Percentiles rank a stretch among this genome's conserved stretches.
Evolutionary conservation across 306 rosid species (phyloP).

Genomic region (Inga laurina): DNA sequence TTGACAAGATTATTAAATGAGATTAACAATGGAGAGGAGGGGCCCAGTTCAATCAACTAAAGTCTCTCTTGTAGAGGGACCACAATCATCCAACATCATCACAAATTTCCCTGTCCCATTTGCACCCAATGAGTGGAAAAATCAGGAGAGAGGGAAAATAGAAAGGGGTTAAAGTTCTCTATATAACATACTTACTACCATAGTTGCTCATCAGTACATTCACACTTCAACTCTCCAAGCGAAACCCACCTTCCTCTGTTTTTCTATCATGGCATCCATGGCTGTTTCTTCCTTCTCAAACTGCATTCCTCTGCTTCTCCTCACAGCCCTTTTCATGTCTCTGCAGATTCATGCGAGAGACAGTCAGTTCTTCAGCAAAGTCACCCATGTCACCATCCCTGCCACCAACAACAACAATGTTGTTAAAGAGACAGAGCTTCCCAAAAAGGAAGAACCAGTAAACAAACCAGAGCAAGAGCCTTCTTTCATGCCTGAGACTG

Average conservation of each 20-base stretch:
- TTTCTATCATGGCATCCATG: slow-evolving; percentile 43
- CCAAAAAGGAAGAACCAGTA: slow-evolving; percentile 41
- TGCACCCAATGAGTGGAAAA: slow-evolving; percentile 59
- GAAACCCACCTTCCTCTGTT: neutral
- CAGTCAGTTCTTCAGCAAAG: slow-evolving; percentile 86
- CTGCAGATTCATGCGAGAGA: slow-evolving; percentile 68
- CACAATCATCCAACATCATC: slow-evolving; percentile 45
- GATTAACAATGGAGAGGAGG: neutral
- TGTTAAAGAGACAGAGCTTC: slow-evolving; percentile 43
- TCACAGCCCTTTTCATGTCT: slow-evolving; percentile 51
- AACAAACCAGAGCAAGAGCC: slow-evolving; percentile 63
- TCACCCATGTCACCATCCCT: slow-evolving; percentile 37
- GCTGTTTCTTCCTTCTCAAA: slow-evolving; percentile 54
- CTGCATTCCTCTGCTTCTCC: slow-evolving; percentile 42
- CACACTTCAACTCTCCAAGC: neutral
- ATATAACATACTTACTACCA: slow-evolving; percentile 38
- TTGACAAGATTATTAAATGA: neutral
- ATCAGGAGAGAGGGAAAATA: neutral
- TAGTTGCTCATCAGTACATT: slow-evolving; percentile 19
- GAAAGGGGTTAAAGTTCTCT: slow-evolving; percentile 31
- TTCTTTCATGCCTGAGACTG: slow-evolving; percentile 61
- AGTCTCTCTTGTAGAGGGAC: slow-evolving; percentile 46
- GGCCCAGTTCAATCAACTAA: slow-evolving; percentile 26
- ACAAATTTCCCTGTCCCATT: slow-evolving; percentile 34
- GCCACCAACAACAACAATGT: slow-evolving; percentile 32